Evolutionary conservation across 768 basidiomycete species (phyloP), one percentile per base, ranked within the genome.

Genomic region (Rubroboletus satanas): DNA sequence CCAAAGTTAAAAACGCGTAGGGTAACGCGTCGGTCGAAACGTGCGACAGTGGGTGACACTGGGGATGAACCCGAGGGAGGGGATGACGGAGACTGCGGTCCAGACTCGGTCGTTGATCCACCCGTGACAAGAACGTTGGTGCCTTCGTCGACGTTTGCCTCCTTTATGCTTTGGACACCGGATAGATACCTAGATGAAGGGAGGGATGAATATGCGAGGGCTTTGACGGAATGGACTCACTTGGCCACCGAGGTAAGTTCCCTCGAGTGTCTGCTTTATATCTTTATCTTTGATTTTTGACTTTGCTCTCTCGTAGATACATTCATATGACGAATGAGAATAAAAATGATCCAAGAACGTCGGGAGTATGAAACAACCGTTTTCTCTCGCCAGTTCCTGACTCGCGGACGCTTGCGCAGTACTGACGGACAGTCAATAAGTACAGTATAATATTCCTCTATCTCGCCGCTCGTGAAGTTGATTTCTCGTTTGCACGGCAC

Each of bases 121-220:
- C 61, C 64, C 0, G 49, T 11, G 18, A 66, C 64, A 21, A 75
- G 74, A 43, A 69, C 59, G 11, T 68, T 88, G 52, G 62, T 72
- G 7, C 79, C 85, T 5, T 71, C 73, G 3, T 77, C 80, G 0
- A 76, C 74, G 45, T 93, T 93, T 63, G 74, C 78, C 3, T 82
- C 81, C 1, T 82, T 93, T 59, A 79, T 81, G n/a, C 65, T 93
- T 23, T 93, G 90, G 90, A 76, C 83, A 54, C 79, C 85, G 5
- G 91, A 93, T 68, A 78, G 80, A 21, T 80, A 83, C 0, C 81
- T 88, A 1, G 84, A 91, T 56, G 83, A 83, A 49, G 80, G 78
- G 4, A 76, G 72, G 38, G 90, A 93, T 63, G 88, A 90, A 61
- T 93, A 92, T 66, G 68, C 79, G 44, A 77, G 87, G 15, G 73